Evolutionary conservation across 441 rosid genomes (phyloP), one percentile per base, ranked within the genome.

Genomic region (Hura crepitans): DNA sequence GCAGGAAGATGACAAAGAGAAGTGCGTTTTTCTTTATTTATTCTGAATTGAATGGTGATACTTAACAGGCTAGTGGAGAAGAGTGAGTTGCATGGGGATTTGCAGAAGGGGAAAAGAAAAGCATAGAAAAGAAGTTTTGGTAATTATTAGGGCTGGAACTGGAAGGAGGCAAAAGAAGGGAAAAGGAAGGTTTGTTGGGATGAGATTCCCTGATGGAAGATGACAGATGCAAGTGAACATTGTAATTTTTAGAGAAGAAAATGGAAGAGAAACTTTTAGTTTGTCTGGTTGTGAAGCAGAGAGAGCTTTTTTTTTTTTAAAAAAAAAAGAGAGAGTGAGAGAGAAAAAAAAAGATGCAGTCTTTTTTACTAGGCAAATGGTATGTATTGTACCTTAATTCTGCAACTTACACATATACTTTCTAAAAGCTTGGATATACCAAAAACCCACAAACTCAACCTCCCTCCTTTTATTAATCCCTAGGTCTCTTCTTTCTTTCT

Each of bases 341-440:
- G n/a, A n/a, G n/a, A n/a, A n/a, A n/a, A n/a, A 31, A 68, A 77
- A 80, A 81, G 75, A 69, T 55, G 72, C 82, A 62, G 71, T 78
- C 83, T 83, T 80, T 85, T 81, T 77, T 51, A 62, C 60, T 60
- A 72, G 84, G 82, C 84, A 87, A 84, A 81, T 84, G 82, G 84
- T 73, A 82, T 82, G 78, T 78, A 77, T 35, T 65, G 85, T 69
- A 84, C 75, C 81, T 80, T 66, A 78, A 85, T 73, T 70, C 81
- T 78, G 85, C 85, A 70, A 60, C 86, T 78, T 45, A n/a, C n/a
- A n/a, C n/a, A n/a, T n/a, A 55, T 82, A 78, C 92, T 85, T 87
- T 85, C 84, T 80, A 79, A 87, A 87, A 87, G 92, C 84, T 84
- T 72, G 86, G 81, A 85, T 83, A 79, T 83, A 74, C 83, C n/a